Base-by-base conservation (phyloP, 2,329 filamentous ascomycete genomes). In the Colletotrichum orchidophilum region DNA sequence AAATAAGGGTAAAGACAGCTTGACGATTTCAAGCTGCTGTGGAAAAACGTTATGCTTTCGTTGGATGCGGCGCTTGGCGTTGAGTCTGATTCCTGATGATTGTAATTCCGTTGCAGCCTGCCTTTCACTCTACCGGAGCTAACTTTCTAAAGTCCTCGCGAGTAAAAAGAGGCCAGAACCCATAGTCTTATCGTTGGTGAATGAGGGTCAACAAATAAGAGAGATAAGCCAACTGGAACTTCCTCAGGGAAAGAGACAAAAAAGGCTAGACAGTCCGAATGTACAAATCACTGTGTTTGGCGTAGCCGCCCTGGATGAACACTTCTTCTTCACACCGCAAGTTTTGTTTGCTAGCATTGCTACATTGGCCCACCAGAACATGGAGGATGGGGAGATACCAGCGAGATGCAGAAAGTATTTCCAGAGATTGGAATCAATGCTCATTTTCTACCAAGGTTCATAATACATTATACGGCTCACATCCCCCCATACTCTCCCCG, bases 401-500 rank as follows among this genome's bases (percentile, higher is more conserved):
- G 15, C 26, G 18, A 7, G 12, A 15, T 55, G 31, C 50, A 35
- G 26, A 18, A 29, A 12, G 8, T 50, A 31, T n/a, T 57, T 68
- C 31, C 39, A 50, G 6, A 50, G 15, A 18, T 12, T 33, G 50
- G 42, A 26, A 53, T 54, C 58, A 62, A 27, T 49, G 31, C 55
- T 69, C 58, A 39, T 69, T 58, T 57, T 54, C 57, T 57, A 33
- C 57, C 35, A 26, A 50, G 54, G 46, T 58, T 63, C 69, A 59
- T 71, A 42, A 71, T 63, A 69, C 69, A 71, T 69, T 60, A 68
- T 39, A 35, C 39, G 53, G 24, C 35, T 69, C 65, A 71, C 69
- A 71, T 60, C 33, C 69, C 74, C 5, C 82, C 80, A 76, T 82
- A 84, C 29, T 83, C 81, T 29, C 81, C 78, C 63, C 62, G 78